Conservation (phyloP, 345 rosid genomes). For the Passiflora organensis region DNA sequence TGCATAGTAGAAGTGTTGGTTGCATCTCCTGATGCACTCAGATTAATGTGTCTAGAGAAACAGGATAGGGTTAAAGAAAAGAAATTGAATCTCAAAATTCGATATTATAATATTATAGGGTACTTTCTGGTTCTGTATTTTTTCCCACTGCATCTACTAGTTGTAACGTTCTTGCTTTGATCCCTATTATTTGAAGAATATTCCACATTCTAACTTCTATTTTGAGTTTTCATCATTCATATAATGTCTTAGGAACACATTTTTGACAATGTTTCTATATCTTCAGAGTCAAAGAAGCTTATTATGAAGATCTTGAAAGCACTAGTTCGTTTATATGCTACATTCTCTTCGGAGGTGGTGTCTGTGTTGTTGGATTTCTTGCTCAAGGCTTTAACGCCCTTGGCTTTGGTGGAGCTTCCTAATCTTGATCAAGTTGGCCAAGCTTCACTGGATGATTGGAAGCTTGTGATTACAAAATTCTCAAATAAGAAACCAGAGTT, state of each 20-base stretch:
- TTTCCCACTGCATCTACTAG: no score
- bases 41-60: no score
- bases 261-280: conserved; percentile 12
- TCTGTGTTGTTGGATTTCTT: conserved; percentile 60
- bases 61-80: no score
- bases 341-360: conserved; percentile 64
- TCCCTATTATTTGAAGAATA: no score
- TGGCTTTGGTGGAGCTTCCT: conserved; percentile 32
- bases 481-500: conserved; percentile 72
- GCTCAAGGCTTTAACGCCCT: conserved; percentile 46
- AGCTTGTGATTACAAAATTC: conserved; percentile 47
- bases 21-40: no score
- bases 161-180: no score
- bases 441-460: conserved; percentile 60
- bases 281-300: conserved; percentile 63
- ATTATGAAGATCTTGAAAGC: conserved; percentile 41
- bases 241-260: conserved; percentile 5
- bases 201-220: no score
- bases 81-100: no score
- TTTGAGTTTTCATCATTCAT: no score
- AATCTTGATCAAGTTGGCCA: conserved; percentile 27
- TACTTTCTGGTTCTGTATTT: no score
- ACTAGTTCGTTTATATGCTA: conserved; percentile 55
- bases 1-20: no score
- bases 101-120: no score